A percentile compares a stretch with the other conserved stretches of the same genome.
phyloP scores from a whole-genome alignment of 768 basidiomycete species.

The Podaxis pistillaris region DNA sequence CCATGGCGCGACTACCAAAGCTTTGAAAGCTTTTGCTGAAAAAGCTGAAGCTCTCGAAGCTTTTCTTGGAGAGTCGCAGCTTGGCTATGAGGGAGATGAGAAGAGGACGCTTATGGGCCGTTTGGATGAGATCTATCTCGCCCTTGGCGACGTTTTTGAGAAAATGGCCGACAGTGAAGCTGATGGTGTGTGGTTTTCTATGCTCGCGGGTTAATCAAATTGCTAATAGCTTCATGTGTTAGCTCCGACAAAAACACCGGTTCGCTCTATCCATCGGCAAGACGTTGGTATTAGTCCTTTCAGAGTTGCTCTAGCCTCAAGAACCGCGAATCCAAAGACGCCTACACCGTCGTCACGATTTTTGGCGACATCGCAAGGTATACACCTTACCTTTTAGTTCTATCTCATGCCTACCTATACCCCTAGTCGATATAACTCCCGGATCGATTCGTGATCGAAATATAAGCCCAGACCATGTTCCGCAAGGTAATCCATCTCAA shows the following conservation, averaged over 20 bases:
- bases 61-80: neutral
- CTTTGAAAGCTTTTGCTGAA: neutral
- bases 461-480: neutral
- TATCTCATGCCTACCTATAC: neutral
- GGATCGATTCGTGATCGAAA: neutral
- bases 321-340: neutral
- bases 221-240: neutral
- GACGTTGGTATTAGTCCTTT: neutral
- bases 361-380: neutral
- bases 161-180: neutral
- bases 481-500: neutral
- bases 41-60: neutral
- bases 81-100: neutral
- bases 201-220: neutral
- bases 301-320: neutral
- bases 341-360: neutral
- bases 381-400: neutral
- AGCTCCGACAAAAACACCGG: neutral
- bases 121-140: conserved; percentile 3
- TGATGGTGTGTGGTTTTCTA: neutral
- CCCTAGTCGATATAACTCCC: neutral
- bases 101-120: neutral
- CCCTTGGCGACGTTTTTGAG: neutral
- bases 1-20: neutral
- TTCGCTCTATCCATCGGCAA: neutral